phyloP scores from a whole-genome alignment of 2,329 filamentous ascomycete species.

The Paecilomyces formosus region DNA sequence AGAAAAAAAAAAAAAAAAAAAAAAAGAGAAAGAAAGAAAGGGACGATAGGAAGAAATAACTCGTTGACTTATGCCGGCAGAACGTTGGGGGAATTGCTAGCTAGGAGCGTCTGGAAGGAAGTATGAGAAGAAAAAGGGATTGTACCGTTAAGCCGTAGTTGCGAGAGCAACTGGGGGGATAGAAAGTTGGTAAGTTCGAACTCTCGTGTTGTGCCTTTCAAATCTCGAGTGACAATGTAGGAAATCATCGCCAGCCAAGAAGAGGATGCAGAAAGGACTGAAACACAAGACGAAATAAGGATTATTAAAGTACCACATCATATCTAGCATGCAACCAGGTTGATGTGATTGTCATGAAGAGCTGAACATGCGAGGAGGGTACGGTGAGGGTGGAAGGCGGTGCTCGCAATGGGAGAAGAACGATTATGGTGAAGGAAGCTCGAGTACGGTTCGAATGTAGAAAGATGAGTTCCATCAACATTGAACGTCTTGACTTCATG shows the following conservation, averaged over 20 bases:
- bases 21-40: not conserved
- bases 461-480: conserved; percentile 70
- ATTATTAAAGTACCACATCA: not conserved
- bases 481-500: conserved; percentile 92
- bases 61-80: not conserved
- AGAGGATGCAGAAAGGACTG: not conserved
- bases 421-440: conserved; percentile 78
- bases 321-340: conserved; percentile 64
- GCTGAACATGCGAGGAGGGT: conserved; percentile 86
- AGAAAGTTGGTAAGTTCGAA: not conserved
- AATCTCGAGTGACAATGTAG: not conserved
- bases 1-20: not conserved
- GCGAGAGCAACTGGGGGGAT: not conserved
- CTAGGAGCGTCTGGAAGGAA: not conserved
- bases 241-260: not conserved
- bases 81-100: not conserved
- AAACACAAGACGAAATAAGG: not conserved
- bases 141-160: not conserved
- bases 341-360: conserved; percentile 81
- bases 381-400: conserved; percentile 90
- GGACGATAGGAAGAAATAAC: not conserved
- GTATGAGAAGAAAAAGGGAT: not conserved
- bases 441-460: conserved; percentile 80
- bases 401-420: conserved; percentile 74
- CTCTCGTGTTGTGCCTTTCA: not conserved